phyloP scores from a whole-genome alignment of 2,329 filamentous ascomycete species.

The Penicillium sp. region DNA sequence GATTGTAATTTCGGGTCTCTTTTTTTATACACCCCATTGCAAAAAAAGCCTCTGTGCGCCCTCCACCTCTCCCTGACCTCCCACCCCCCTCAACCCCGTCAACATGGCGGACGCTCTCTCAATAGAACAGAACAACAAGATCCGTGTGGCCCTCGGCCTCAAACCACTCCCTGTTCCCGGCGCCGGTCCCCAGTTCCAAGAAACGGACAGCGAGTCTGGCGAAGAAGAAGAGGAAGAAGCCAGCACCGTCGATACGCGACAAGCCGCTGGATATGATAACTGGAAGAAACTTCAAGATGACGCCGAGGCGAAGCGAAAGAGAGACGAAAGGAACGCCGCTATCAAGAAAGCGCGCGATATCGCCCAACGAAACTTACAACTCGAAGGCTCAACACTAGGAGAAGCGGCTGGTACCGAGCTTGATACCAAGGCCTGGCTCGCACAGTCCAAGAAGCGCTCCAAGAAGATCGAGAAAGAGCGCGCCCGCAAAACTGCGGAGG shows the following conservation, averaged over 20 bases:
- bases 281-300: conserved; percentile 68
- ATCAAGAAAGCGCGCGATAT: conserved; percentile 86
- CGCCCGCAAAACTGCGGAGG: conserved; percentile 69
- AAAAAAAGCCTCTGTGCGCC: too few species aligned
- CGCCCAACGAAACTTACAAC: conserved; percentile 71
- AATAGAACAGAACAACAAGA: conserved; percentile 92
- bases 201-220: conserved; percentile 45
- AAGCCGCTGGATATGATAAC: conserved; percentile 47
- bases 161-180: conserved; percentile 85
- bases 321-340: conserved; percentile 77
- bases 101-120: conserved; percentile 62
- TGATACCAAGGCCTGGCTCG: conserved; percentile 84
- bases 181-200: conserved; percentile 60
- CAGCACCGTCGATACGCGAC: conserved; percentile 76
- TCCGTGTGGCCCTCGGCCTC: conserved; percentile 85
- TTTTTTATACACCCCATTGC: too few species aligned
- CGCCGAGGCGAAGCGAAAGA: conserved; percentile 69
- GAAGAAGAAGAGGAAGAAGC: conserved; percentile 70
- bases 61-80: background rate
- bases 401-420: conserved; percentile 68
- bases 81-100: conserved; percentile 8
- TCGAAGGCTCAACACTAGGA: conserved; percentile 82
- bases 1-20: too few species aligned
- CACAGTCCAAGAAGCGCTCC: conserved; percentile 87
- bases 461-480: conserved; percentile 81